Evolutionary conservation across 768 basidiomycete species (phyloP), one percentile per base, ranked within the genome.

Genomic region (Amanita pallidorosea): DNA sequence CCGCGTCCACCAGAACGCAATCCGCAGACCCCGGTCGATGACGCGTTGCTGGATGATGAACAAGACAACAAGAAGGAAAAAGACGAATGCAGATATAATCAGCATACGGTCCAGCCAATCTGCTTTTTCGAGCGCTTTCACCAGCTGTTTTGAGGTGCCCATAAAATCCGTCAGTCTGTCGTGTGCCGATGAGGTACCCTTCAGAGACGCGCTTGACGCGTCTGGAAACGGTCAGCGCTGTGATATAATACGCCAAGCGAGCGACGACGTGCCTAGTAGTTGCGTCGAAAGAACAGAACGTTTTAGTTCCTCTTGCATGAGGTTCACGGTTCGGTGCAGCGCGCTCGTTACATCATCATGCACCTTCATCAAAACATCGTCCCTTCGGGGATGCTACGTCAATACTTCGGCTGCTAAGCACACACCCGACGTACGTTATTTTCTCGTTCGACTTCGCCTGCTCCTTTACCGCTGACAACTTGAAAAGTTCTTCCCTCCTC

Each of bases 301-400:
- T 60, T 97, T 89, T 2, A 99, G 80, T 60, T 98, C 96, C 36
- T 78, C 80, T 66, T 95, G 90, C 89, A 99, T 90, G 4, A 91
- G 68, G 11, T 70, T 73, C 34, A 91, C 76, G 3, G 94, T 97
- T 33, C 93, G 78, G 43, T 88, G 81, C 7, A 98, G 71, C 3
- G 89, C 81, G 18, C 88, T 85, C 1, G 94, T 97, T 8, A 99
- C 89, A 54, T 93, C 79, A 54, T 86, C 77, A 50, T 83, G 90
- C n/a, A 90, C 83, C 55, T 81, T 81, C 84, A 93, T 92, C 11
- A 99, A 74, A 0, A 76, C 75, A 56, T 96, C 93, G 55, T 92
- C 91, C 7, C 84, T 86, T 42, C 45, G 37, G 23, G 13, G 35
- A 29, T 6, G 20, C 52, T 35, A 45, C 44, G 18, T 31, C 36